Base-by-base conservation (phyloP, 495 filamentous ascomycete species). In the Penicillium coffeae region DNA sequence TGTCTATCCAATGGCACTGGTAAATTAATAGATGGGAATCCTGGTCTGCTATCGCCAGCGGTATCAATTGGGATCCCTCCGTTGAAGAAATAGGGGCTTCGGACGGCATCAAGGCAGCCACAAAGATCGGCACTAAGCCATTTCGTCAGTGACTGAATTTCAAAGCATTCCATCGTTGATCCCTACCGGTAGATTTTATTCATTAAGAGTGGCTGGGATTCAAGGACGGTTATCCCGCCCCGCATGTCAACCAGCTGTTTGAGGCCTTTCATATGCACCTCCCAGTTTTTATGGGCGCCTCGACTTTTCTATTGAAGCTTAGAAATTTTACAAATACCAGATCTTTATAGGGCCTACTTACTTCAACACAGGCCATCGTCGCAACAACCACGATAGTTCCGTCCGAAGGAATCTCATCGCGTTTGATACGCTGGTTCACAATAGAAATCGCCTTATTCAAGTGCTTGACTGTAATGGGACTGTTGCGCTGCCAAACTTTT, bases 371-470 rank as follows among this genome's bases (percentile, higher is more conserved):
- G 13, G 45, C 45, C 21, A 48, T 40, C 6, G 45, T 48, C 13
- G 45, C 35, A 22, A 48, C 21, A 1, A 40, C 21, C 13, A 48
- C 37, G 8, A 48, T 9, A 32, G 45, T 48, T 12, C 19, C 22
- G 15, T 39, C 37, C 4, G 45, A 39, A 12, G 32, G 21, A 33
- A 39, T 13, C 16, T 48, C 15, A 22, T 32, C 12, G 32, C 18
- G 30, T 15, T 33, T 16, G 19, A 48, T 35, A 27, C 45, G 45
- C 18, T 34, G 19, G 14, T 48, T 48, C 14, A 48, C 32, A 21
- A 48, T 48, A 21, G 36, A 14, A 12, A 48, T 48, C 8, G 45
- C 45, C 13, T 35, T 36, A 41, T 48, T 48, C 13, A 48, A 14
- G 33, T 48, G 45, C 20, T 39, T 39, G 8, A 48, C 21, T 1